Evolutionary conservation across 768 basidiomycete genomes (phyloP), one percentile per base, ranked within the genome.

Genomic region (Agaricus subrufescens): DNA sequence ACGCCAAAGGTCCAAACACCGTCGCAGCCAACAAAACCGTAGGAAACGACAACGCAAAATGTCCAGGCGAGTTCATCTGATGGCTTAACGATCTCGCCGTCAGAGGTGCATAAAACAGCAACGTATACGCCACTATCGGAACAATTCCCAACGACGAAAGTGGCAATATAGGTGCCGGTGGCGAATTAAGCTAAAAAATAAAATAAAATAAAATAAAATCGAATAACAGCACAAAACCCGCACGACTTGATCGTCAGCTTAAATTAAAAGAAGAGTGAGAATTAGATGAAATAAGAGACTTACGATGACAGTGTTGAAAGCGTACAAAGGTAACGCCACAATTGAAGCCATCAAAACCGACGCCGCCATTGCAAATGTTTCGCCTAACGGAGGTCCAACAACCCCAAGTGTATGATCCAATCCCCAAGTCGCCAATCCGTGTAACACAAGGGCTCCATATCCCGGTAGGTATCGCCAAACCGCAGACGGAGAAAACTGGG

Each of bases 271-370:
- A 54, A 39, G 50, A 29, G 12, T 53, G 15, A 40, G 46, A 46
- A 30, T 1, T 1, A 19, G 42, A 39, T n/a, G 23, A 23, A 26
- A 19, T 38, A 38, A 9, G 14, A 5, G 5, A 67, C 84, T 58
- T 63, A 89, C 88, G 52, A 88, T 51, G 7, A 85, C 63, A 54
- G 77, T 75, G 63, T 81, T 75, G 63, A 88, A 81, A 6, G 78
- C 61, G 61, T 89, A 90, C 54, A 88, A 76, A 14, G 86, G 83
- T 26, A 89, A 73, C 3, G 81, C 78, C 63, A 89, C 76, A 30
- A 84, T 58, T 34, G 81, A 81, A 25, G 86, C 86, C 27, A 87
- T 87, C 7, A 90, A 65, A 0, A 80, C 78, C 53, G 77, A 81
- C 6, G 79, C 75, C 23, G 83, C 80, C 27, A 78, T 75, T 30